phyloP scores from a whole-genome alignment of 2,329 filamentous ascomycete species.

The Trematosphaeria pertusa region DNA sequence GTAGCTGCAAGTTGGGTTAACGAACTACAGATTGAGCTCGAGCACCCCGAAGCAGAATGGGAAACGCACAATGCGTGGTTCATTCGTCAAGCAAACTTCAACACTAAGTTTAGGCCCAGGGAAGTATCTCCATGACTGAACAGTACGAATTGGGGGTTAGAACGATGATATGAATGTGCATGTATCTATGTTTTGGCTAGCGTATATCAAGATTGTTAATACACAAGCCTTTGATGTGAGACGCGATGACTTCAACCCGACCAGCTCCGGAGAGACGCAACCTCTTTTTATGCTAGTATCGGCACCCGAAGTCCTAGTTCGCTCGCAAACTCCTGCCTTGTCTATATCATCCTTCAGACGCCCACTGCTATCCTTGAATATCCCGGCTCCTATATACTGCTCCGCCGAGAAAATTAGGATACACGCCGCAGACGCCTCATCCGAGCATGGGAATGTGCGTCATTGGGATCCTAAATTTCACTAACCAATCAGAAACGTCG shows the following conservation, averaged over 20 bases:
- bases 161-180: neutral
- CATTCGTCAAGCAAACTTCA: conserved; percentile 55
- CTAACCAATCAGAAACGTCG: conserved; percentile 3
- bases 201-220: neutral
- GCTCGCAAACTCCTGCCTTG: no score
- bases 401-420: neutral
- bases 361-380: conserved; percentile 13
- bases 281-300: no score
- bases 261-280: no score
- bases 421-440: conserved; percentile 4
- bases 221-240: no score
- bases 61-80: conserved; percentile 63
- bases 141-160: neutral
- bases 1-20: conserved; percentile 4
- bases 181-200: conserved; percentile 5
- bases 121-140: conserved; percentile 7
- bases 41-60: conserved; percentile 50
- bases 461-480: neutral
- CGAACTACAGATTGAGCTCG: conserved; percentile 48
- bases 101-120: conserved; percentile 50
- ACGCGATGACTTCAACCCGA: no score
- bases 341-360: no score
- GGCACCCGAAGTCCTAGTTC: no score
- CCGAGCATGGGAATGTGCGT: neutral
- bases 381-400: no score